These are phyloP conservation scores for Fomitiporia mediterranea DNA, from an alignment of 1,284 basidiomycete species.

Conservation along the genomic window DNA sequence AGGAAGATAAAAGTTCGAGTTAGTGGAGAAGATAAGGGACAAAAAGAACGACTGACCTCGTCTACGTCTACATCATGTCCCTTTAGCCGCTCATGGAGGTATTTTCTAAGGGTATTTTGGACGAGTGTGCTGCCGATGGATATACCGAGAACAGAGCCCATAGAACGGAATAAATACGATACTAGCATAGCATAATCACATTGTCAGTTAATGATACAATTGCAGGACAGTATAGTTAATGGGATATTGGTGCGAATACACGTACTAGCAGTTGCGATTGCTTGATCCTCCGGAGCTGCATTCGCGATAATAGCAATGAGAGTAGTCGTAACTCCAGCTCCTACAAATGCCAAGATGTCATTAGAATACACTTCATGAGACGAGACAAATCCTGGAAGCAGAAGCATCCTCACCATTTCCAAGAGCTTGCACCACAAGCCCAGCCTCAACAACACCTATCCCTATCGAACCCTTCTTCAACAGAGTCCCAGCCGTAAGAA, in stretches of 20 bases:
- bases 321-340: conserved; percentile 49
- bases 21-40: background rate
- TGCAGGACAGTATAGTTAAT: background rate
- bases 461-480: background rate
- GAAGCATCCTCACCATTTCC: conserved; percentile 40
- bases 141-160: conserved; percentile 54
- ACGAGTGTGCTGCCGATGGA: conserved; percentile 51
- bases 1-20: background rate
- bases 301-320: conserved; percentile 59
- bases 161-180: conserved; percentile 59
- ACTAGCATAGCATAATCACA: conserved; percentile 36
- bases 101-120: conserved; percentile 44
- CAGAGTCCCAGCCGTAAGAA: conserved; percentile 29
- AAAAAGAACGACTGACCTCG: conserved; percentile 34
- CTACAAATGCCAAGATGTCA: conserved; percentile 26
- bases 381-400: background rate
- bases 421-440: conserved; percentile 37
- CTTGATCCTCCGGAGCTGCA: conserved; percentile 54
- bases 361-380: background rate
- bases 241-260: too few relatives aligned
- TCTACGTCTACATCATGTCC: conserved; percentile 39
- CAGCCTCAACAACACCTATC: conserved; percentile 1
- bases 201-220: background rate
- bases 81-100: conserved; percentile 38
- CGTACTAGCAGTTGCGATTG: conserved; percentile 57